Percentiles rank a stretch among this genome's conserved stretches.
These are phyloP conservation scores for Albugo candida DNA, from an alignment of 352 stramenopile species.

Conservation along the genomic window DNA sequence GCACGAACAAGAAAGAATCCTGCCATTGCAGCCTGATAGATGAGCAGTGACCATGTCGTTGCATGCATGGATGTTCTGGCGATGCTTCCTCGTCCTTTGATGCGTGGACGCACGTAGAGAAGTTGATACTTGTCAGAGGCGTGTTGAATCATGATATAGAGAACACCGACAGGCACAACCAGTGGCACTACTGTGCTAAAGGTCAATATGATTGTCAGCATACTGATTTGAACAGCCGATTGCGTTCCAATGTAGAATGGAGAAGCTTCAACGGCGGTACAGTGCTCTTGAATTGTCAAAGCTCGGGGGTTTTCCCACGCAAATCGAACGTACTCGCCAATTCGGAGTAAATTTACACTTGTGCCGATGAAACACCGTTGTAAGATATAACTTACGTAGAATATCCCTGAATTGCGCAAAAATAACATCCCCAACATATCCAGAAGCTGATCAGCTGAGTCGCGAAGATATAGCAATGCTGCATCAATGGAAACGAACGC, in stretches of 20 bases:
- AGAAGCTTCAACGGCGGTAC: constrained; percentile 47
- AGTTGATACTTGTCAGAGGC: constrained; percentile 73
- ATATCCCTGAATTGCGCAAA: constrained; percentile 75
- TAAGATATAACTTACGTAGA: constrained; percentile 77
- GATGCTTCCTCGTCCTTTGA: constrained; percentile 68
- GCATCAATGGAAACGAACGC: constrained; percentile 77
- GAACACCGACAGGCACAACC: constrained; percentile 52
- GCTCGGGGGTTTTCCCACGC: constrained; percentile 56
- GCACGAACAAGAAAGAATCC: constrained; percentile 67
- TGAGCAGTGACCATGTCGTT: constrained; percentile 55
- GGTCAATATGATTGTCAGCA: constrained; percentile 60
- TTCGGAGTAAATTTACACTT: constrained; percentile 44
- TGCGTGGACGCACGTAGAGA: constrained; percentile 53
- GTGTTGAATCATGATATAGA: constrained; percentile 77
- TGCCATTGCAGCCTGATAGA: constrained; percentile 68
- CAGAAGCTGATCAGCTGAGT: constrained; percentile 33
- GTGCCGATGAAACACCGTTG: constrained; percentile 68
- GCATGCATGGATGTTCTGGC: constrained; percentile 59
- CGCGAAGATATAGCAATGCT: constrained; percentile 51
- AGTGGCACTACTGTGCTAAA: constrained; percentile 74
- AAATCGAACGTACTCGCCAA: constrained; percentile 70
- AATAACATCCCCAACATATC: constrained; percentile 71
- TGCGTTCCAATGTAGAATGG: constrained; percentile 72
- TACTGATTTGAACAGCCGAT: constrained; percentile 69
- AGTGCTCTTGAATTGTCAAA: constrained; percentile 47